These are phyloP conservation scores for Nemania abortiva DNA, from an alignment of 2,329 filamentous ascomycete genomes.

Conservation along the genomic window DNA sequence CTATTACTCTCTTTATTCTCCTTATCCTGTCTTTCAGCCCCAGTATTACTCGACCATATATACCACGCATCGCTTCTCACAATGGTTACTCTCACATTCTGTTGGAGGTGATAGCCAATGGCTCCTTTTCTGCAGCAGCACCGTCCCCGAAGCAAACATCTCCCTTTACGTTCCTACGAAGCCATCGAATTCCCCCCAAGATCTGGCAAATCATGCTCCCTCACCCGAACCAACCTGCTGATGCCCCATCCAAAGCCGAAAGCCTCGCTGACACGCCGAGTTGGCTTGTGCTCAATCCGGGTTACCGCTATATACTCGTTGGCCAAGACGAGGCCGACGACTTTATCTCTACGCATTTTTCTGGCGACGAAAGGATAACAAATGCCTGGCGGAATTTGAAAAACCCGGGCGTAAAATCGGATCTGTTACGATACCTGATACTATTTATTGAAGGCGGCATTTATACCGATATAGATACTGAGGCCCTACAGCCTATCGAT, in stretches of 20 bases:
- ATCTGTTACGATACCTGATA: slow-evolving; percentile 74
- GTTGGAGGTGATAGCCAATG: neutral
- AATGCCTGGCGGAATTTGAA: slow-evolving; percentile 43
- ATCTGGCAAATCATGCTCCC: slow-evolving; percentile 50
- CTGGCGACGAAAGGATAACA: slow-evolving; percentile 37
- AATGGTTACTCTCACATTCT: neutral
- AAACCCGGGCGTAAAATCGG: slow-evolving; percentile 54
- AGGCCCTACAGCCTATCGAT: slow-evolving; percentile 55
- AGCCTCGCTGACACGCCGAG: slow-evolving; percentile 40
- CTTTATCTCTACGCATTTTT: slow-evolving; percentile 46
- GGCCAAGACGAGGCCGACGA: slow-evolving; percentile 44
- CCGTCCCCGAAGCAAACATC: neutral
- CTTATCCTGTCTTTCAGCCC: slow-evolving; percentile 18
- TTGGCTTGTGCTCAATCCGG: slow-evolving; percentile 46
- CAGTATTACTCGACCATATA: neutral
- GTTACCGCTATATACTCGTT: slow-evolving; percentile 48
- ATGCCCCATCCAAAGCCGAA: slow-evolving; percentile 29
- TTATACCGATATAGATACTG: slow-evolving; percentile 60
- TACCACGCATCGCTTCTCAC: slow-evolving; percentile 8
- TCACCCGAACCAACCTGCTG: slow-evolving; percentile 19
- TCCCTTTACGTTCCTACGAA: slow-evolving; percentile 25
- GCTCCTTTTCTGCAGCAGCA: neutral
- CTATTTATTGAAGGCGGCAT: slow-evolving; percentile 75
- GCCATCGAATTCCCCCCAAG: slow-evolving; percentile 40
- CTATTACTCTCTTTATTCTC: neutral